phyloP scores from a whole-genome alignment of 2,329 filamentous ascomycete genomes.

The Orbilia ellipsospora region DNA sequence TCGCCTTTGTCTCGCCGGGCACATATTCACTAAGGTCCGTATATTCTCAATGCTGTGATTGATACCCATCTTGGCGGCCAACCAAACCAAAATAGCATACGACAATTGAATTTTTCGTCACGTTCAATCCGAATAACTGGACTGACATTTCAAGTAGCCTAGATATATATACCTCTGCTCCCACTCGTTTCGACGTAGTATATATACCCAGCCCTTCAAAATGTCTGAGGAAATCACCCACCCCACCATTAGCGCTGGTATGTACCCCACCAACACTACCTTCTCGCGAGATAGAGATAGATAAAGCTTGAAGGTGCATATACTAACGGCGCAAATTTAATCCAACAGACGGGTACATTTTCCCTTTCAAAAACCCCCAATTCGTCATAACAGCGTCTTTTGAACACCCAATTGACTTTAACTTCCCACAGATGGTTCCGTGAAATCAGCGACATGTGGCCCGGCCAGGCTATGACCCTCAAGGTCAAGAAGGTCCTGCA shows the following conservation, averaged over 20 bases:
- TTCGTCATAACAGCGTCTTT: not conserved
- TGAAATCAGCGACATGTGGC: slow-evolving; percentile 99
- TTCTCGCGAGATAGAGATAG: not conserved
- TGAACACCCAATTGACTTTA: slow-evolving; percentile 26
- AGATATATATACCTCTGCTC: slow-evolving; percentile 15
- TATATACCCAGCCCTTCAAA: slow-evolving; percentile 19
- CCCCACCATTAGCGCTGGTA: slow-evolving; percentile 52
- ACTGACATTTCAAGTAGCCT: slow-evolving; percentile 16
- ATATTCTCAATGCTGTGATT: not conserved
- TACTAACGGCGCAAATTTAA: slow-evolving; percentile 6
- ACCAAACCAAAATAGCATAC: too few relatives aligned
- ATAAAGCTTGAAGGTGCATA: not conserved
- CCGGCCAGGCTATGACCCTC: slow-evolving; percentile 97
- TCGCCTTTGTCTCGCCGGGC: slow-evolving; percentile 8
- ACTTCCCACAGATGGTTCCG: slow-evolving; percentile 78
- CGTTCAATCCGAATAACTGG: too few relatives aligned
- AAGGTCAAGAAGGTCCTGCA: slow-evolving; percentile 97
- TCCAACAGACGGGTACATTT: slow-evolving; percentile 39
- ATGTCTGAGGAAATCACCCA: slow-evolving; percentile 54
- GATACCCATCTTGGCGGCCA: slow-evolving; percentile 6
- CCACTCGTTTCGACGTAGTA: slow-evolving; percentile 20
- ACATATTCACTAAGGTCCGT: slow-evolving; percentile 25
- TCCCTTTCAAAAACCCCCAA: not conserved
- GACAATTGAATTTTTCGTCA: too few relatives aligned
- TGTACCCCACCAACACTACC: slow-evolving; percentile 10